Conservation (phyloP, 1,284 basidiomycete genomes). For the Melampsora medusae region DNA sequence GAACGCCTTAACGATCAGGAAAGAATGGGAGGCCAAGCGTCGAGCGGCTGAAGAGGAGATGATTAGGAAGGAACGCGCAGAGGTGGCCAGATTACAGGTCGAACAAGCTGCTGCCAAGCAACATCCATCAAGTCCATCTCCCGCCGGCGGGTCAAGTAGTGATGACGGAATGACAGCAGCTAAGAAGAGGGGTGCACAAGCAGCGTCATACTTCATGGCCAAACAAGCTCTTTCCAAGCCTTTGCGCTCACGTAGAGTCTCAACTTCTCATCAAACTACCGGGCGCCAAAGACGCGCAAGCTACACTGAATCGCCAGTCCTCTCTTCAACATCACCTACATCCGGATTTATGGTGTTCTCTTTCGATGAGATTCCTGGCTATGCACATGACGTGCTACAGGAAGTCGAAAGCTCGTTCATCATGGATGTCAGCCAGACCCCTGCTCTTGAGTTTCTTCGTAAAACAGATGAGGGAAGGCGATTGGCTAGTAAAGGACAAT, state of each 20-base stretch:
- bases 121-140: conserved; percentile 3
- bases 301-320: conserved; percentile 17
- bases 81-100: conserved; percentile 5
- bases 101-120: conserved; percentile 10
- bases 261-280: conserved; percentile 11
- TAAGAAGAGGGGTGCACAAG: conserved; percentile 16
- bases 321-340: neutral
- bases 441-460: conserved; percentile 22
- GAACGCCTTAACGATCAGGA: neutral
- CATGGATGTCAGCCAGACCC: conserved; percentile 28
- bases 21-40: conserved; percentile 11
- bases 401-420: conserved; percentile 32
- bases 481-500: conserved; percentile 8
- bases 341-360: neutral
- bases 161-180: conserved; percentile 7
- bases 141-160: neutral
- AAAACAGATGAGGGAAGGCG: conserved; percentile 13
- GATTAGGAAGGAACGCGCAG: neutral
- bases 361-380: neutral
- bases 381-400: neutral
- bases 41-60: conserved; percentile 8
- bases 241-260: conserved; percentile 17
- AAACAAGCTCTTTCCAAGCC: conserved; percentile 3
- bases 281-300: conserved; percentile 18
- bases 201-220: conserved; percentile 30